A percentile compares a stretch with the other conserved stretches of the same genome.
phyloP scores from a whole-genome alignment of 73 alveolate genomes.

The Paramecium caudatum region DNA sequence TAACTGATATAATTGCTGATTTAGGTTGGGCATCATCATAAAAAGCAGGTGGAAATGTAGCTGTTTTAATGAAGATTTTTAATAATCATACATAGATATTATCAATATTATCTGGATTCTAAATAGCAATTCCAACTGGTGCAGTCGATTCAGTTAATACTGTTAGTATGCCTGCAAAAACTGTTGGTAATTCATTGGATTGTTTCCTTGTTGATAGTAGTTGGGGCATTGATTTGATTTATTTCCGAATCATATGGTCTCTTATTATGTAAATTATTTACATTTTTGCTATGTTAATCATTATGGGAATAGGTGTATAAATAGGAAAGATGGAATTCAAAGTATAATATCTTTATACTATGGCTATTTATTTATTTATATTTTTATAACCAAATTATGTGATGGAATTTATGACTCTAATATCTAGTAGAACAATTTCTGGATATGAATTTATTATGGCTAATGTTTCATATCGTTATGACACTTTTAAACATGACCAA shows the following conservation, averaged over 20 bases:
- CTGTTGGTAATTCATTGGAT: slow-evolving; percentile 61
- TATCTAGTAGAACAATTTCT: slow-evolving; percentile 42
- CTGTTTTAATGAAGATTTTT: slow-evolving; percentile 26
- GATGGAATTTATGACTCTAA: slow-evolving; percentile 36
- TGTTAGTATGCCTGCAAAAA: slow-evolving; percentile 68
- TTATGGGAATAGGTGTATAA: not conserved
- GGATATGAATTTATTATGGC: not conserved
- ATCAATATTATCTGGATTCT: not conserved
- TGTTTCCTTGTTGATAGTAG: slow-evolving; percentile 20
- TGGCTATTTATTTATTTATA: slow-evolving; percentile 8
- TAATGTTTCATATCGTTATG: slow-evolving; percentile 49
- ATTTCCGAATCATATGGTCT: slow-evolving; percentile 59
- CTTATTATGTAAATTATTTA: slow-evolving; percentile 34
- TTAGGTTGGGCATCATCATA: slow-evolving; percentile 56
- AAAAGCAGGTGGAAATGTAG: slow-evolving; percentile 25
- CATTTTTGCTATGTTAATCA: not conserved
- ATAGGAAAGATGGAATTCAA: not conserved
- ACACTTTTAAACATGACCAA: slow-evolving; percentile 64
- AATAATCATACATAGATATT: slow-evolving; percentile 20
- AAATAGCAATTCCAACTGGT: slow-evolving; percentile 6
- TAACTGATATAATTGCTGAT: not conserved
- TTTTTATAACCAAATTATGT: slow-evolving; percentile 42
- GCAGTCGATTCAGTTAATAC: slow-evolving; percentile 63
- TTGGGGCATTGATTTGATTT: slow-evolving; percentile 54
- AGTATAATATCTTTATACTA: not conserved